phyloP scores from a whole-genome alignment of 2,329 filamentous ascomycete species.

The Colletotrichum sp. region DNA sequence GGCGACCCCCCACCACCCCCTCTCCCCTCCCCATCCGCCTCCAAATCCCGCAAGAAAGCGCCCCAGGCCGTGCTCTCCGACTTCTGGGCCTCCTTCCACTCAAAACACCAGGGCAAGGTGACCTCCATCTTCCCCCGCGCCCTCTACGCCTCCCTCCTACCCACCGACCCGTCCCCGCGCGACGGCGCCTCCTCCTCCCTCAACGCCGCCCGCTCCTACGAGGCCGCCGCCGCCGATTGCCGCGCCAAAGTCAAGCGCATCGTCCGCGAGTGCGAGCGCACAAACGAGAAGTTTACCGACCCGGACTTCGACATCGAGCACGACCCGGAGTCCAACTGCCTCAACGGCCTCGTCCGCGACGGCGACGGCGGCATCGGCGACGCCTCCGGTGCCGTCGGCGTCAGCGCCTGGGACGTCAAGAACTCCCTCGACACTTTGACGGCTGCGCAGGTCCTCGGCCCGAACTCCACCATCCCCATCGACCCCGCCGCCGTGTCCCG shows the following conservation, averaged over 20 bases:
- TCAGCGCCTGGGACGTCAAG: constrained; percentile 25
- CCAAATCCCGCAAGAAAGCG: constrained; percentile 23
- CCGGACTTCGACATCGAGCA: constrained; percentile 48
- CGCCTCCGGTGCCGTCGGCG: neutral
- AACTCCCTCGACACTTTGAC: constrained; percentile 26
- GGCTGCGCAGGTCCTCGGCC: constrained; percentile 25
- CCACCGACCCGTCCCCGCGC: constrained; percentile 19
- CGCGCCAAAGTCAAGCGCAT: constrained; percentile 42
- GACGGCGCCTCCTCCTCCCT: constrained; percentile 49
- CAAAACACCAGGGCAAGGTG: constrained; percentile 44
- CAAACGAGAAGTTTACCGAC: constrained; percentile 50
- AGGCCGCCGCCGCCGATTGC: constrained; percentile 44
- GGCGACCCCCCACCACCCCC: neutral
- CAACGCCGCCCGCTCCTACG: constrained; percentile 48
- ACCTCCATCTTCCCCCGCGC: constrained; percentile 48
- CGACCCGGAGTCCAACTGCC: constrained; percentile 41
- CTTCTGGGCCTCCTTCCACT: constrained; percentile 48
- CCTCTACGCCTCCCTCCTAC: constrained; percentile 39
- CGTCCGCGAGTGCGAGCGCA: constrained; percentile 45
- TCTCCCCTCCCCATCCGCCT: neutral
- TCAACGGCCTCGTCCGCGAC: constrained; percentile 32
- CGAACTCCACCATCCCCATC: constrained; percentile 21
- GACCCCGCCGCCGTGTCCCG: constrained; percentile 23
- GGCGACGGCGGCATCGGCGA: neutral
- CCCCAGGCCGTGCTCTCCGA: constrained; percentile 45